Base-by-base conservation (phyloP, 352 stramenopile genomes). In the Elongisporangium senticosum region DNA sequence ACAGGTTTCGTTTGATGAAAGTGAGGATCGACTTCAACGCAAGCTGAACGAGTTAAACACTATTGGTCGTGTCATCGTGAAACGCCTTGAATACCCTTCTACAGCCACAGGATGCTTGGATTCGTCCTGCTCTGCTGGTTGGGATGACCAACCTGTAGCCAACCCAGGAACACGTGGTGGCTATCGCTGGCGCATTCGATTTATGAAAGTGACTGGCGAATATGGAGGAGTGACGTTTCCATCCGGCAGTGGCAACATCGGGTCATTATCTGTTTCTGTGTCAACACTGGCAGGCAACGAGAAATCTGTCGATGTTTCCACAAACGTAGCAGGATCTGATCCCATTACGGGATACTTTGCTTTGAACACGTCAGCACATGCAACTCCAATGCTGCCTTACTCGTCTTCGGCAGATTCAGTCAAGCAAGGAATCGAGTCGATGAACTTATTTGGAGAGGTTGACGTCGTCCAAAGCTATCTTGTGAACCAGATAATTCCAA, bases 21-120 rank as follows among this genome's bases (percentile, higher is more conserved):
- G 73, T 17, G 74, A 87, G 0, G 65, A 87, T 13, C 70, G 90
- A 6, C 77, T 99, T 51, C 68, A 90, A 63, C 77, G 76, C 10
- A 98, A 98, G 58, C 79, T 99, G 17, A 89, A 98, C 58, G 96
- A 98, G 73, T 96, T 99, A 81, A 93, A 89, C 55, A 98, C 90
- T 0, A 90, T 98, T 22, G 91, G 91, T 11, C 68, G 74, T 37
- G 91, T 99, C 0, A 86, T 86, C 19, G 92, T 99, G 3, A 85
- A 86, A 55, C 88, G 88, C 48, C 75, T 93, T 17, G 71, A 89
- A 22, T 98, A 97, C 62, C 95, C 95, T 7, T 96, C 81, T 19
- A 78, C 49, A 14, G 67, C 58, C 5, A 90, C 74, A 0, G 77
- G 77, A 4, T 94, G 85, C 37, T 43, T 28, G 10, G 63, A 77